A percentile compares a stretch with the other conserved stretches of the same genome.
Evolutionary conservation across 345 rosid genomes (phyloP).

Genomic region (Aurinia saxatilis): DNA sequence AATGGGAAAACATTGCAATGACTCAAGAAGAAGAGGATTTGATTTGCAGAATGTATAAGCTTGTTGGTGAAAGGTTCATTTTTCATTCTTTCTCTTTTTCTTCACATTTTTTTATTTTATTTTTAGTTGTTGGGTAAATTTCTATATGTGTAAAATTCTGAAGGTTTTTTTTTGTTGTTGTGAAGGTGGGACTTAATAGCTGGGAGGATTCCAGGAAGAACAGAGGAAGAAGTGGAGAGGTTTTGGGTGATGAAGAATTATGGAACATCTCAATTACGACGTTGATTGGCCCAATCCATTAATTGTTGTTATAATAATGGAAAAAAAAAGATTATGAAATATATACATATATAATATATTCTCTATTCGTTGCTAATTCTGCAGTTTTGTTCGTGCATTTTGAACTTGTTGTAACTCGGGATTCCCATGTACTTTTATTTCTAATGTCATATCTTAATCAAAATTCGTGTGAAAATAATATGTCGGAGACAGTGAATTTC

Average conservation of each 20-base stretch:
- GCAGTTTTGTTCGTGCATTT: slow-evolving; percentile 18
- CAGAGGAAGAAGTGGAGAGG: slow-evolving; percentile 53
- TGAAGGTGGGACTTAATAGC: slow-evolving; percentile 62
- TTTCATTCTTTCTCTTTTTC: not conserved
- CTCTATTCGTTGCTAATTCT: slow-evolving; percentile 11
- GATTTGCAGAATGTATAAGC: slow-evolving; percentile 41
- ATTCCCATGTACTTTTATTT: not conserved
- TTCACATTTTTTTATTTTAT: not conserved
- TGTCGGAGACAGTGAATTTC: too few species aligned
- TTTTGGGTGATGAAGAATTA: slow-evolving; percentile 47
- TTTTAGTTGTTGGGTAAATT: not conserved
- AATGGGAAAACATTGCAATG: slow-evolving; percentile 41
- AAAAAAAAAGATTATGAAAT: not conserved
- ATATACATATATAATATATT: not conserved
- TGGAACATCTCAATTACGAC: slow-evolving; percentile 23
- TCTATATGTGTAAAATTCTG: not conserved
- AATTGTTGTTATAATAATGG: not conserved
- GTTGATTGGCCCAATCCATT: slow-evolving; percentile 1
- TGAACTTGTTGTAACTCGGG: not conserved
- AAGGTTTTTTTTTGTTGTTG: not conserved
- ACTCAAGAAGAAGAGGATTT: slow-evolving; percentile 53
- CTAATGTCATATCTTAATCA: not conserved
- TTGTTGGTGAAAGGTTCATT: slow-evolving; percentile 47
- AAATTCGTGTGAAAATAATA: not conserved
- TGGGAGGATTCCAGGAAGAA: slow-evolving; percentile 74